Conservation (phyloP, 2,329 filamentous ascomycete species). For the Bisporella sp. region DNA sequence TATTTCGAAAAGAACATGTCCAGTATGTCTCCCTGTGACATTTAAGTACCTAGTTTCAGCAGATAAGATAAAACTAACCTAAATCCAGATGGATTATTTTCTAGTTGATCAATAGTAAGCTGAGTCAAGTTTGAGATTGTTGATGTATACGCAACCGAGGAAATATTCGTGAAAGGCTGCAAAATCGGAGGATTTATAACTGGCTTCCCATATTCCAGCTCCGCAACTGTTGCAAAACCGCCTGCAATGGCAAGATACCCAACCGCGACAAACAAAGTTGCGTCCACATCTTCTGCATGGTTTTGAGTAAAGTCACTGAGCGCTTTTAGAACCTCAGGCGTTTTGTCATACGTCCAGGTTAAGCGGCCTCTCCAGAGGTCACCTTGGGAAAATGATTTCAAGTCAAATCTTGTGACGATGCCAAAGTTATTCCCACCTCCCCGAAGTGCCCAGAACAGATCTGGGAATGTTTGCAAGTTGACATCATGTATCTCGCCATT, state of each 20-base stretch:
- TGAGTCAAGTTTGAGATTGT: slow-evolving; percentile 12
- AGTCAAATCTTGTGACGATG: slow-evolving; percentile 33
- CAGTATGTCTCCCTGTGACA: slow-evolving; percentile 12
- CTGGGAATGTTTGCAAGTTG: slow-evolving; percentile 12
- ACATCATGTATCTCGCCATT: slow-evolving; percentile 23
- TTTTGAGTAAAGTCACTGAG: neutral
- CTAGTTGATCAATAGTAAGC: slow-evolving; percentile 15
- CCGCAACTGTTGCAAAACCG: slow-evolving; percentile 1
- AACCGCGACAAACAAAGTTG: neutral
- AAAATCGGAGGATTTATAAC: slow-evolving; percentile 13
- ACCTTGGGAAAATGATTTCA: slow-evolving; percentile 30
- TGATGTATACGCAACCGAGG: slow-evolving; percentile 10
- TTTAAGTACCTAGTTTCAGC: slow-evolving; percentile 1
- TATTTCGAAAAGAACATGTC: slow-evolving; percentile 14
- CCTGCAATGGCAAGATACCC: neutral
- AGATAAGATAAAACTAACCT: slow-evolving; percentile 6
- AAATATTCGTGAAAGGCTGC: slow-evolving; percentile 11
- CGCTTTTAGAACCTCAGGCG: slow-evolving; percentile 3
- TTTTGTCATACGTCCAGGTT: slow-evolving; percentile 6
- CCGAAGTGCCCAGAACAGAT: slow-evolving; percentile 29
- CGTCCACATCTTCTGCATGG: neutral
- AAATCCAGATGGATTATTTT: slow-evolving; percentile 16
- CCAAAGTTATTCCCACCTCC: slow-evolving; percentile 27
- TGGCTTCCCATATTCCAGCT: slow-evolving; percentile 15
- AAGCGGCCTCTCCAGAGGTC: slow-evolving; percentile 12